Evolutionary conservation across 2,329 filamentous ascomycete genomes (phyloP).

Genomic region (Cordyceps pruinosa): DNA sequence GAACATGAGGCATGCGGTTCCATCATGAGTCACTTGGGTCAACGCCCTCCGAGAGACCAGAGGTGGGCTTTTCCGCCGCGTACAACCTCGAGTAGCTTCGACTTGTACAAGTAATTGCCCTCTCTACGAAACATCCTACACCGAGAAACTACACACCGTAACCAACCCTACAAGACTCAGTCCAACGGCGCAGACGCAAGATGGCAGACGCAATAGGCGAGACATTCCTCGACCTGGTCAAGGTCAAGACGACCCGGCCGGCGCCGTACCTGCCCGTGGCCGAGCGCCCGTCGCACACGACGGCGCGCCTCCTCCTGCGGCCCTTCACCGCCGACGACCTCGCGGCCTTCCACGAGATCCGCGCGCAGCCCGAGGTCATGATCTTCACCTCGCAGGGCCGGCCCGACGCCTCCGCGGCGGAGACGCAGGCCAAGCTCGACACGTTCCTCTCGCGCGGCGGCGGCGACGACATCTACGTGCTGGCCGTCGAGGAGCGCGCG

Average conservation of each 20-base stretch:
- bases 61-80: too few relatives aligned
- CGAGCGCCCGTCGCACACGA: conserved; percentile 35
- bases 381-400: conserved; percentile 41
- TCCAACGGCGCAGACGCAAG: background rate
- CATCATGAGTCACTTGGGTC: conserved; percentile 2
- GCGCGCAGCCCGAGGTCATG: conserved; percentile 57
- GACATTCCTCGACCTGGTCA: conserved; percentile 21
- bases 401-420: conserved; percentile 36
- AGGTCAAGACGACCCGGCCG: conserved; percentile 44
- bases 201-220: background rate
- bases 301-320: conserved; percentile 49
- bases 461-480: conserved; percentile 49
- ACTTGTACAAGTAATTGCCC: background rate
- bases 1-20: too few relatives aligned
- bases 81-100: background rate
- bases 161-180: background rate
- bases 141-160: background rate
- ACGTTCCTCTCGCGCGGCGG: conserved; percentile 40
- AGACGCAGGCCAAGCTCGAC: conserved; percentile 35
- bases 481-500: conserved; percentile 40
- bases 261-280: conserved; percentile 31
- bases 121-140: background rate
- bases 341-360: conserved; percentile 42
- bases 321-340: conserved; percentile 44
- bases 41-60: too few relatives aligned